Evolutionary conservation across 352 stramenopile genomes (phyloP), one percentile per base, ranked within the genome.

Genomic region (Saprolegnia parasitica): DNA sequence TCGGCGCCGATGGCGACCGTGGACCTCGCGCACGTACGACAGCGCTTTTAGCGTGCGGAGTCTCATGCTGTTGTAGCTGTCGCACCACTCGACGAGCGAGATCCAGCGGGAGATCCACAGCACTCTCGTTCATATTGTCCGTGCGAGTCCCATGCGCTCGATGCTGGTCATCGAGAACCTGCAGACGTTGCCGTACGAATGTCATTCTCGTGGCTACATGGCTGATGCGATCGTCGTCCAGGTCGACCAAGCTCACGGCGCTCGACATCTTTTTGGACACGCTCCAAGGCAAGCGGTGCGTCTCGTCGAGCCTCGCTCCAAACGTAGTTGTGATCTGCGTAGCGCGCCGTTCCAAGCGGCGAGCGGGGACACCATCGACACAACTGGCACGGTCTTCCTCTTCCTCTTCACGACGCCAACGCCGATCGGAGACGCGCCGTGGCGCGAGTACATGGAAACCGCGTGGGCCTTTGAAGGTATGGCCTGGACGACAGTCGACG

Each of bases 151-250:
- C 26, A 39, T n/a, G 23, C 62, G 62, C 32, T 56, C 26, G 18
- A 68, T 68, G 46, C 39, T 68, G 35, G 26, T 68, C 39, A 18
- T 68, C 29, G 40, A 68, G 11, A 68, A 60, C 32, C 15, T 68
- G 26, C 29, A 58, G 9, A 18, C 18, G 5, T 18, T 68, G n/a
- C 62, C 62, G 62, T 68, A 47, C 32, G 62, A n/a, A n/a, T n/a
- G n/a, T n/a, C n/a, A n/a, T n/a, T n/a, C n/a, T n/a, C n/a, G n/a
- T n/a, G n/a, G n/a, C n/a, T n/a, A 26, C 21, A 5, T 32, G 4
- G 16, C 15, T 26, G 24, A 29, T 18, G 13, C 24, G 1, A 56
- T 26, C 26, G 1, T 5, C 24, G 3, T 56, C 1, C n/a, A 61
- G 56, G 56, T 39, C n/a, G 24, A n/a, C 35, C 13, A 35, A 21